Percentiles rank a stretch among this genome's conserved stretches.
phyloP scores from a whole-genome alignment of 108 stramenopile genomes.

The Fragilariopsis cylindrus region DNA sequence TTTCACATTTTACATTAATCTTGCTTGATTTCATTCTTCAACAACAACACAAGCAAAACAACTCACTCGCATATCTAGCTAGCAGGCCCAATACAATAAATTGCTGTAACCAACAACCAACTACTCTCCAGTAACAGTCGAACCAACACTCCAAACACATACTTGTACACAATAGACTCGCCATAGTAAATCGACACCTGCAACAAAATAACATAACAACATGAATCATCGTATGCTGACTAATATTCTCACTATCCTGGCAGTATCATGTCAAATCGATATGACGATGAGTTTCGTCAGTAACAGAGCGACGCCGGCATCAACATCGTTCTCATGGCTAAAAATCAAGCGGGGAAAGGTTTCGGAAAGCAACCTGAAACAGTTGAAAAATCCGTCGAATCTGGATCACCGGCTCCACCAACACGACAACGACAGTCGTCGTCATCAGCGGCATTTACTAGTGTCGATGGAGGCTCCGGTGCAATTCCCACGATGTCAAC shows the following conservation, averaged over 20 bases:
- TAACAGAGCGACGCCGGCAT: constrained; percentile 1
- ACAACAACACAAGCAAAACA: no score
- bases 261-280: not conserved
- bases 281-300: not conserved
- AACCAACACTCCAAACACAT: no score
- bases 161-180: no score
- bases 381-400: constrained; percentile 5
- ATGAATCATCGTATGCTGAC: no score
- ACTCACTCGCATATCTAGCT: no score
- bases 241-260: not conserved
- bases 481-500: constrained; percentile 33
- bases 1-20: no score
- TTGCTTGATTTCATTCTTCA: no score
- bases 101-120: no score
- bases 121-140: no score
- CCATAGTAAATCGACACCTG: no score
- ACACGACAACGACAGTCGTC: not conserved
- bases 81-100: no score
- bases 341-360: constrained; percentile 33
- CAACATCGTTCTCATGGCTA: constrained; percentile 5
- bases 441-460: constrained; percentile 10
- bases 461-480: constrained; percentile 44
- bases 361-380: constrained; percentile 28
- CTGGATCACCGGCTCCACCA: not conserved
- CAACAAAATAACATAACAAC: no score